These are phyloP conservation scores for Coniferiporia sulphurascens DNA, from an alignment of 1,284 basidiomycete species.

Conservation along the genomic window DNA sequence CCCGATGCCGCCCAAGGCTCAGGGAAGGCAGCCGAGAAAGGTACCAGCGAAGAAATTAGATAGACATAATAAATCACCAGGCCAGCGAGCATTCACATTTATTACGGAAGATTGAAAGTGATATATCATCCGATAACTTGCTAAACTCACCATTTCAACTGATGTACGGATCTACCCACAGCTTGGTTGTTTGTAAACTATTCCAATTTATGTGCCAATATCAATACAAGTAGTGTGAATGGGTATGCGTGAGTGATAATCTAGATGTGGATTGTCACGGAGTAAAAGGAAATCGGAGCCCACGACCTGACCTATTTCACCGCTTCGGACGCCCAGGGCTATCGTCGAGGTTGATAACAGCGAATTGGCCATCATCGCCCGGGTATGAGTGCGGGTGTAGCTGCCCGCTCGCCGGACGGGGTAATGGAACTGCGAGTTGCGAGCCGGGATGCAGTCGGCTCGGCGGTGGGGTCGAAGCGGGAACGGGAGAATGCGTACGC, in stretches of 20 bases:
- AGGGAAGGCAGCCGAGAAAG: constrained; percentile 1
- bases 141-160: too few relatives aligned
- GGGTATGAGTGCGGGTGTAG: not conserved
- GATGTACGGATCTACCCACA: too few relatives aligned
- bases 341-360: constrained; percentile 12
- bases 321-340: not conserved
- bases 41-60: not conserved
- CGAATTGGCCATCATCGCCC: not conserved
- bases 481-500: constrained; percentile 14
- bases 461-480: not conserved
- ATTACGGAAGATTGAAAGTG: not conserved
- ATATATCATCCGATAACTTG: too few relatives aligned
- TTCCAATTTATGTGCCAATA: not conserved
- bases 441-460: constrained; percentile 5
- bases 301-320: not conserved
- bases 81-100: not conserved
- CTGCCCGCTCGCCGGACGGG: not conserved
- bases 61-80: not conserved
- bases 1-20: not conserved
- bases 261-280: not conserved
- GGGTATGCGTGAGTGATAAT: not conserved
- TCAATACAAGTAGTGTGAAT: constrained; percentile 1
- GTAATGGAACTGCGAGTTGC: not conserved
- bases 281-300: not conserved
- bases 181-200: not conserved